Conservation (phyloP, 208 protist genomes). For the Sergeia podlipaevii region DNA sequence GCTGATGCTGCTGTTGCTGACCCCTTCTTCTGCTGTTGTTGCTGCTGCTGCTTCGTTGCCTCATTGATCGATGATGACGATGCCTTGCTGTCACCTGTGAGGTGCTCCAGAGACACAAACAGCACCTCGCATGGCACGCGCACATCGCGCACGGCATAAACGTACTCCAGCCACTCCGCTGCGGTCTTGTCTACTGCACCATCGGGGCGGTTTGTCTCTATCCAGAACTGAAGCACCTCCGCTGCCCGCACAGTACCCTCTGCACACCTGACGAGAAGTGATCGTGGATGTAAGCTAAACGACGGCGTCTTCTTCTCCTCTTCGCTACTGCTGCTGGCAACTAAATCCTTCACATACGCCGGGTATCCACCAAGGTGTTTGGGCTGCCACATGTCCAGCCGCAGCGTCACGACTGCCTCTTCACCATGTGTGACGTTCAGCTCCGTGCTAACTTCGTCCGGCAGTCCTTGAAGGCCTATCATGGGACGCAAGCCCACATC, state of each 20-base stretch:
- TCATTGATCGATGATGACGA: conserved; percentile 6
- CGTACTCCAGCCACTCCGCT: conserved; percentile 73
- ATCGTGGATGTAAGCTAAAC: conserved; percentile 6
- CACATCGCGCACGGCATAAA: conserved; percentile 26
- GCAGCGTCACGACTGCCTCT: conserved; percentile 44
- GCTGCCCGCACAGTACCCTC: conserved; percentile 40
- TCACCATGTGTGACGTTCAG: conserved; percentile 48
- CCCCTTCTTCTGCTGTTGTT: too few species aligned
- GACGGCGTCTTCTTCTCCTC: neutral
- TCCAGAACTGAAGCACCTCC: conserved; percentile 78
- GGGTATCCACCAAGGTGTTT: conserved; percentile 42
- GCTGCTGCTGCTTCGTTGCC: neutral
- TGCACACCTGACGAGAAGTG: conserved; percentile 55
- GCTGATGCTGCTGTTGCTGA: neutral
- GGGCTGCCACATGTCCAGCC: conserved; percentile 51
- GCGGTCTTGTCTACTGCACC: conserved; percentile 41
- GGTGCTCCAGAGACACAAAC: conserved; percentile 56
- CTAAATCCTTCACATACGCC: neutral
- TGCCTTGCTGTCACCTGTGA: conserved; percentile 12
- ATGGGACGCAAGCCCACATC: conserved; percentile 62
- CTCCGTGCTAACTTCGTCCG: conserved; percentile 70
- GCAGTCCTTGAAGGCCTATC: conserved; percentile 45
- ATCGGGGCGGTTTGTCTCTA: conserved; percentile 68
- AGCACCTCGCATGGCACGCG: conserved; percentile 68
- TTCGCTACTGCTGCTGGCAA: neutral